Evolutionary conservation across 495 filamentous ascomycete genomes (phyloP), one percentile per base, ranked within the genome.

Genomic region (Aspergillus nanangensis): DNA sequence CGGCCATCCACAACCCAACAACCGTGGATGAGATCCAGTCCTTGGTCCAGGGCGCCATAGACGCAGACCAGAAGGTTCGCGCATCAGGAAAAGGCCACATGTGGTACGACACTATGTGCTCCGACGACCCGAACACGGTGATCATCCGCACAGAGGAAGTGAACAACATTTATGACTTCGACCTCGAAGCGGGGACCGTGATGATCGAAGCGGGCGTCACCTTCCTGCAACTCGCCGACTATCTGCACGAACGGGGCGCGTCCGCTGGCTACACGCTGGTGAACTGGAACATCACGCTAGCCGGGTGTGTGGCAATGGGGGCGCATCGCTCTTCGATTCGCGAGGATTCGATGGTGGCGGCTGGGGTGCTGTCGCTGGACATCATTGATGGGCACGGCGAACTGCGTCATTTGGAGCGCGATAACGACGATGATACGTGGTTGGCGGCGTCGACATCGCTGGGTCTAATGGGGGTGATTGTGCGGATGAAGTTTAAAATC

Each of bases 101-200:
- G 48, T 51, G 48, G 48, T 51, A 51, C 25, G 48, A 51, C 21
- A 51, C 48, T 19, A 51, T 51, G 48, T 51, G 48, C 41, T 51
- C 48, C 11, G 48, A 51, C 29, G 41, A 51, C 11, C 48, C 48
- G 8, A 51, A 51, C 41, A 51, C 48, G 8, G 48, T 51, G 7
- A 51, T 51, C 32, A 45, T 51, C 36, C 48, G 27, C 7, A 51
- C 48, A 2, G 48, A 51, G 34, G 19, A 45, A 10, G 41, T 51
- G 7, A 51, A 51, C 10, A 32, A 40, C n/a, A 45, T 51, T 21
- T 45, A 41, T 20, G 41, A 51, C 18, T 29, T 51, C 1, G 48
- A 51, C 20, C 34, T 41, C 3, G 25, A 51, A 8, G 48, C 36
- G 3, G 48, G 41, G 3, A 51, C 48, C 0, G 48, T 51, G 20